Evolutionary conservation across 495 filamentous ascomycete genomes (phyloP), one percentile per base, ranked within the genome.

Genomic region (Aspergillus saccharolyticus): DNA sequence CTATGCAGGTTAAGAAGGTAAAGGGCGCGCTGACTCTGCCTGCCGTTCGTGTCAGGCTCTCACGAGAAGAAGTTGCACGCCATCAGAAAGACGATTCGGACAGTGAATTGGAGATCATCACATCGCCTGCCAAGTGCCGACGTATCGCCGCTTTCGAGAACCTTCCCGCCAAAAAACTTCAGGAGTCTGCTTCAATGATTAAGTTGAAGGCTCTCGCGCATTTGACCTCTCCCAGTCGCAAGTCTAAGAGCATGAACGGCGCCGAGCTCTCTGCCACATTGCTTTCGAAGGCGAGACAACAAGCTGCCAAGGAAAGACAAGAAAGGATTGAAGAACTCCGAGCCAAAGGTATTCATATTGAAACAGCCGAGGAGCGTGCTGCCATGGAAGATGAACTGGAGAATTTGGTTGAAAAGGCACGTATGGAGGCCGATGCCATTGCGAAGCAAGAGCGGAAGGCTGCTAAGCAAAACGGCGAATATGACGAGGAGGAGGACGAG

Each of bases 351-450:
- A 78, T 97, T 16, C 74, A 88, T 44, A 76, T 97, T n/a, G 87
- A 89, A 61, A 96, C 89, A 1, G 82, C 85, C 4, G 94, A 96
- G 69, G 91, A 99, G 62, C 80, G 89, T 56, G 85, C 88, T 60
- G 83, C 84, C 14, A 87, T 93, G 66, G 83, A 86, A 66, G 84
- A 86, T 22, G 83, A 91, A 56, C 82, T 96, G 19, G 95, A 97
- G 59, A 85, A 96, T 61, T 78, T 97, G 42, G 78, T 98, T 30
- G 87, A 92, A 24, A 90, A 85, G 60, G 94, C 92, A 19, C 79
- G 92, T 43, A 77, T 82, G 59, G 89, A 97, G 66, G 91, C 84
- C 15, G 82, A 90, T 48, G 85, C 86, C 48, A 87, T 99, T 51
- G 86, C 85, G 64, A 82, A 86, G 64, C 72, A 81, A 48, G 94